phyloP scores from a whole-genome alignment of 257 asterid genomes.

The Solanum sejunctum region DNA sequence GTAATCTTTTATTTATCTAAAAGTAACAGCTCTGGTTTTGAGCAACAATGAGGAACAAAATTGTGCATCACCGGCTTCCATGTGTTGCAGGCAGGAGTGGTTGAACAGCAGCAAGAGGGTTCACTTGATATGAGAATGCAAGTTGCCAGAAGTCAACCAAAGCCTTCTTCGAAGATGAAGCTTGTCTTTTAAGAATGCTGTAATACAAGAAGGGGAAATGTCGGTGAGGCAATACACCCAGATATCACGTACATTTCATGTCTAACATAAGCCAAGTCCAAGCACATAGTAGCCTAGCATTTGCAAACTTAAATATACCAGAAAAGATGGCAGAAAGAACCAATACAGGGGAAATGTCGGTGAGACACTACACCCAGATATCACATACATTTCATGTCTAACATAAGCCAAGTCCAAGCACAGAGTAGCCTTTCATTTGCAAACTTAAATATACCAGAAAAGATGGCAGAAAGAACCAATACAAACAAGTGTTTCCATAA shows the following conservation, averaged over 20 bases:
- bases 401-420: background rate
- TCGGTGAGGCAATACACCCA: background rate
- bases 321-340: background rate
- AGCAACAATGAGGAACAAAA: background rate
- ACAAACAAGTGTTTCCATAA: background rate
- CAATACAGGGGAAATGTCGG: background rate
- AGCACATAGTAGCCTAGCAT: background rate
- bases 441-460: background rate
- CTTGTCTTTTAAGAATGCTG: constrained; percentile 44
- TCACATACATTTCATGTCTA: background rate
- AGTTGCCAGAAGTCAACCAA: constrained; percentile 76
- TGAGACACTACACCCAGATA: background rate
- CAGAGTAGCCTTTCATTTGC: background rate
- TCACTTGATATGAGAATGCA: constrained; percentile 89
- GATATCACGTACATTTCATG: background rate
- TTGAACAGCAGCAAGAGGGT: constrained; percentile 91
- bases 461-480: background rate
- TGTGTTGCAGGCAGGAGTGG: constrained; percentile 39
- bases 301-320: background rate
- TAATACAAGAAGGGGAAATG: constrained; percentile 1
- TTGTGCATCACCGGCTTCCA: constrained; percentile 28
- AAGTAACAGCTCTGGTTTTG: background rate
- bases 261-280: background rate
- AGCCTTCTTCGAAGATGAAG: constrained; percentile 38
- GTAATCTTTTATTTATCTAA: background rate